Base-by-base conservation (phyloP, 345 rosid genomes). In the Citrus trifoliata region DNA sequence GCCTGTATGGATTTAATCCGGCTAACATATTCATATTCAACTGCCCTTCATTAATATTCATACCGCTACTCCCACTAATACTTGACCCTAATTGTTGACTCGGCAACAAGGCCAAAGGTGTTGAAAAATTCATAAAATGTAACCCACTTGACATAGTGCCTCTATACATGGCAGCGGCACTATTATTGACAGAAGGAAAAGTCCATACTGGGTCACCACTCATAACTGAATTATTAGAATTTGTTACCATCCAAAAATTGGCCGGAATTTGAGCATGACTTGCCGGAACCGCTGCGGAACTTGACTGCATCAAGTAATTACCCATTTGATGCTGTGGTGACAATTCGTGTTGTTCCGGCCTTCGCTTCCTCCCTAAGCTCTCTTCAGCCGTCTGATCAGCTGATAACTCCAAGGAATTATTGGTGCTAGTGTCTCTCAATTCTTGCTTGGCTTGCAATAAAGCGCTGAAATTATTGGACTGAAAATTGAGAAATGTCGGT, bases 141-240 rank as follows among this genome's bases (percentile, higher is more conserved):
- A 95, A 88, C 21, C 96, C 99, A 76, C 95, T 92, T 1, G 97
- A 88, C 86, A 89, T 88, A 71, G 86, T 83, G 58, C 98, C 87
- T 71, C 98, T 86, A 70, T 95, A 95, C 83, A 46, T 46, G 51
- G 90, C 82, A 76, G 83, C 88, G 59, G 83, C 89, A 63, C 89
- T 91, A 13, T 92, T 93, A 71, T 88, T 91, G 2, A 88, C 91
- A 0, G 98, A 81, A 6, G 98, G 96, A 77, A 93, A 91, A 64
- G 98, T 90, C 99, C 99, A 95, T 58, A 91, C 78, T 3, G 99
- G 97, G 83, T 93, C 98, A 18, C 95, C 95, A 21, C 90, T 87
- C 82, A 87, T 86, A 13, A 81, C 93, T 33, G 88, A 91, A 80
- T 91, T 93, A 74, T 74, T 87, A 18, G 94, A 83, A 82, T 92